Evolutionary conservation across 1,284 basidiomycete species (phyloP).

Genomic region (Coniophora puteana): DNA sequence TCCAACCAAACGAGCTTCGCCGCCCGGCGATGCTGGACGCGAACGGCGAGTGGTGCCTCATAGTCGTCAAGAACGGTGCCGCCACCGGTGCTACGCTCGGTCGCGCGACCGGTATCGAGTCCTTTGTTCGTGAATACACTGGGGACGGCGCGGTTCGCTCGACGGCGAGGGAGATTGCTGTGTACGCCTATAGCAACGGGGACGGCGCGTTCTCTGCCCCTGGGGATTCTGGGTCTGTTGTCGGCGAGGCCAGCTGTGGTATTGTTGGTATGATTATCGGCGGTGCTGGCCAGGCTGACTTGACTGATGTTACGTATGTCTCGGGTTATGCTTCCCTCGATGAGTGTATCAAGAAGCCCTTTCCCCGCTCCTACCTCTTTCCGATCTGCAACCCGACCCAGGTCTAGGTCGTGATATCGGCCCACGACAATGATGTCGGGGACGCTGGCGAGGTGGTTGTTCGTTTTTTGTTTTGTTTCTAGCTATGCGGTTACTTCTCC

Average conservation of each 20-base stretch:
- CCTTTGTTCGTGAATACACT: constrained; percentile 21
- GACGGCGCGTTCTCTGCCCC: constrained; percentile 25
- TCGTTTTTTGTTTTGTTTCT: no score
- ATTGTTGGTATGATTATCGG: constrained; percentile 32
- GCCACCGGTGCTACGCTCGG: constrained; percentile 29
- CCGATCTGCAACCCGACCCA: no score
- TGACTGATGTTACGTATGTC: constrained; percentile 28
- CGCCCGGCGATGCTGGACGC: constrained; percentile 17
- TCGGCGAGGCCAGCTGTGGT: constrained; percentile 24
- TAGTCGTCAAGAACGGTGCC: constrained; percentile 32
- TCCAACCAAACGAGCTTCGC: constrained; percentile 25
- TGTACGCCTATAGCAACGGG: constrained; percentile 22
- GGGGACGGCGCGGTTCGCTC: background rate
- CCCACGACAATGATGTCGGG: no score
- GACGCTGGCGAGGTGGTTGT: no score
- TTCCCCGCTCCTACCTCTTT: constrained; percentile 2
- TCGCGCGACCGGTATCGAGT: constrained; percentile 21
- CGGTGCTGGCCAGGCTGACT: constrained; percentile 19
- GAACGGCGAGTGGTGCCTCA: constrained; percentile 21
- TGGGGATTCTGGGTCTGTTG: constrained; percentile 33
- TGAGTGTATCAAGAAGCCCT: constrained; percentile 10
- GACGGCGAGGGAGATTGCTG: constrained; percentile 24
- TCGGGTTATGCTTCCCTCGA: constrained; percentile 23
- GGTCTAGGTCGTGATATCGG: no score
- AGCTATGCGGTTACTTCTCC: no score